Evolutionary conservation across 805 yeast genomes (phyloP), one percentile per base, ranked within the genome.

Genomic region (Saccharomyces paradoxus): DNA sequence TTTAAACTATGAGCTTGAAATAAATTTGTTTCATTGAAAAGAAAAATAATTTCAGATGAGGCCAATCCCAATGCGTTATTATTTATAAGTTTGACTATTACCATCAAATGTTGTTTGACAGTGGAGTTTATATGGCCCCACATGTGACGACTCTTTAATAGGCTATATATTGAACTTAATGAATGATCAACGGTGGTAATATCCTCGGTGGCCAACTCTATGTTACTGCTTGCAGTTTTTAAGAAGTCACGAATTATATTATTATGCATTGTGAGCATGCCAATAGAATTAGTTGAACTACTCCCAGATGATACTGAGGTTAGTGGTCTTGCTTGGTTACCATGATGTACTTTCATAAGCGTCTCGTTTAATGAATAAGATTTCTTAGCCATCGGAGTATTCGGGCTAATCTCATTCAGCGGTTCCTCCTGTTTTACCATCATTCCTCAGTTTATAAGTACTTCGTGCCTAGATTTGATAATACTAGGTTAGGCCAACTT

Each of bases 361-460:
- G 44, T 37, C 13, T 37, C 44, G 44, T 37, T 37, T 17, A 37
- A 37, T 17, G 9, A 17, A 8, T 37, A 17, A 17, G 22, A 17
- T 4, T 37, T 37, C 9, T 17, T 37, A 4, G 44, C 17, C 44
- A 37, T 29, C 8, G 63, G 62, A 9, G 62, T 59, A 50, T 65
- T 65, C 52, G 61, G 49, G 52, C 61, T 61, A 21, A 65, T 50
- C 50, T 65, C 69, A 55, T 54, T 58, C 50, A 65, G 53, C 31
- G 66, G 66, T 27, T 62, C 68, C 41, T 65, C 63, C 24, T 50
- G 53, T 49, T 54, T 60, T 13, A 59, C 54, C 66, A 63, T 65
- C 37, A 28, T 47, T 37, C 22, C n/a, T 48, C 17, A 44, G 6
- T 37, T 8, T 37, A 17, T 17, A 37, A 21, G 17, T 13, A n/a